Evolutionary conservation across 1,284 basidiomycete genomes (phyloP).

Genomic region (Tylopilus orsonianus): DNA sequence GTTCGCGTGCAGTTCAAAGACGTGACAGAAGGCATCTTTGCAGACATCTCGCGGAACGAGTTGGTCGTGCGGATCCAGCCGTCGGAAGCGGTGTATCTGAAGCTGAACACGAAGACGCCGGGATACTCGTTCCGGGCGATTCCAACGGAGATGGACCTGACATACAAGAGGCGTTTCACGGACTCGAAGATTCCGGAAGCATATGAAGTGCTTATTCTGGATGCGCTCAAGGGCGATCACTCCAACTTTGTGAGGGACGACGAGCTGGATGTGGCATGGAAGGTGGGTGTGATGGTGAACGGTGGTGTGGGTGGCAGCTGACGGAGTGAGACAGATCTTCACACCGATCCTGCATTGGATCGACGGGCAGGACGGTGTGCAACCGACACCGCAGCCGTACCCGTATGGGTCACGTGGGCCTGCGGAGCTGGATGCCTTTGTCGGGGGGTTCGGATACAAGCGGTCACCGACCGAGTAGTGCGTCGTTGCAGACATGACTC

Average conservation of each 20-base stretch:
- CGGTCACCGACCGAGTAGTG: slow-evolving; percentile 68
- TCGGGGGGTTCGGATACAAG: slow-evolving; percentile 76
- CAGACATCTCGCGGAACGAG: slow-evolving; percentile 92
- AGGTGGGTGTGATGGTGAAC: slow-evolving; percentile 49
- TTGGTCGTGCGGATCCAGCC: slow-evolving; percentile 95
- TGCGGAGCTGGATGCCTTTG: slow-evolving; percentile 76
- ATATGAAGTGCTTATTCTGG: slow-evolving; percentile 89
- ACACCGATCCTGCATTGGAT: slow-evolving; percentile 95
- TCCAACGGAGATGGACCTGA: slow-evolving; percentile 94
- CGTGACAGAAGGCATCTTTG: slow-evolving; percentile 93
- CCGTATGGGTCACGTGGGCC: slow-evolving; percentile 95
- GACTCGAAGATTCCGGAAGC: slow-evolving; percentile 91
- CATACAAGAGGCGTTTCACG: slow-evolving; percentile 91
- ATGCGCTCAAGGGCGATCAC: slow-evolving; percentile 86
- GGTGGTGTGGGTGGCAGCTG: slow-evolving; percentile 11
- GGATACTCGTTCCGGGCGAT: slow-evolving; percentile 87
- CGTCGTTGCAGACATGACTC: not conserved
- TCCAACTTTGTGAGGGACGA: slow-evolving; percentile 95
- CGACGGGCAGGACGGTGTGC: slow-evolving; percentile 59
- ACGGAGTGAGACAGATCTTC: slow-evolving; percentile 66
- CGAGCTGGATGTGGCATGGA: slow-evolving; percentile 94
- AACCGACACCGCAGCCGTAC: slow-evolving; percentile 76
- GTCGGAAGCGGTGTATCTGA: slow-evolving; percentile 91
- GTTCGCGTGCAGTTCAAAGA: slow-evolving; percentile 97
- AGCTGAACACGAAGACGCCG: slow-evolving; percentile 92